Percentiles rank a stretch among this genome's conserved stretches.
Evolutionary conservation across 371 early-diverging fungal species (phyloP).

Genomic region (Zancudomyces culisetae): DNA sequence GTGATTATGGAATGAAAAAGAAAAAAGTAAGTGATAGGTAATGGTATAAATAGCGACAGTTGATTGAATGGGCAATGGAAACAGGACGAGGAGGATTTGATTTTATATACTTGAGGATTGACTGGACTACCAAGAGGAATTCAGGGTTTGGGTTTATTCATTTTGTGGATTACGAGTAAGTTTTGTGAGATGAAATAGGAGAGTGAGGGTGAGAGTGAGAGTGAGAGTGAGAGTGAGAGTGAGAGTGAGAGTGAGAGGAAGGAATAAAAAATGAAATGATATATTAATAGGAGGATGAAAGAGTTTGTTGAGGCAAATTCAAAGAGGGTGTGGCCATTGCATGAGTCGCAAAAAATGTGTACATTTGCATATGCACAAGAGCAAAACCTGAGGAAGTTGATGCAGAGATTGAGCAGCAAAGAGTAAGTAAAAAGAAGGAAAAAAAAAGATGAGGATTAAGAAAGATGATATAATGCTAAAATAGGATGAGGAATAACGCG

Average conservation of each 20-base stretch:
- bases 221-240: not conserved
- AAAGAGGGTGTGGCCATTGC: not conserved
- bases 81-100: constrained; percentile 1
- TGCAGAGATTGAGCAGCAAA: not conserved
- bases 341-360: constrained; percentile 3
- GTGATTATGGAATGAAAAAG: not conserved
- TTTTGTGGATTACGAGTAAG: not conserved
- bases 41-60: not conserved
- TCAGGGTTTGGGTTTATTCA: constrained; percentile 4
- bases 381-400: not conserved
- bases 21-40: not conserved
- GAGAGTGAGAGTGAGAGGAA: not conserved
- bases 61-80: constrained; percentile 1
- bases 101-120: constrained; percentile 1
- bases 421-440: not conserved
- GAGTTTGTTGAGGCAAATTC: not conserved
- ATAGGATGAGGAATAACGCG: not conserved
- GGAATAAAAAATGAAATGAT: not conserved
- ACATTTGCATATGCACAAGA: constrained; percentile 2
- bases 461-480: not conserved
- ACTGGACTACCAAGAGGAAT: not conserved
- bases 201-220: not conserved
- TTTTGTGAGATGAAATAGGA: no score
- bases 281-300: not conserved
- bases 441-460: not conserved